Conservation (phyloP, 2,329 filamentous ascomycete genomes). For the Aspergillus jensenii region DNA sequence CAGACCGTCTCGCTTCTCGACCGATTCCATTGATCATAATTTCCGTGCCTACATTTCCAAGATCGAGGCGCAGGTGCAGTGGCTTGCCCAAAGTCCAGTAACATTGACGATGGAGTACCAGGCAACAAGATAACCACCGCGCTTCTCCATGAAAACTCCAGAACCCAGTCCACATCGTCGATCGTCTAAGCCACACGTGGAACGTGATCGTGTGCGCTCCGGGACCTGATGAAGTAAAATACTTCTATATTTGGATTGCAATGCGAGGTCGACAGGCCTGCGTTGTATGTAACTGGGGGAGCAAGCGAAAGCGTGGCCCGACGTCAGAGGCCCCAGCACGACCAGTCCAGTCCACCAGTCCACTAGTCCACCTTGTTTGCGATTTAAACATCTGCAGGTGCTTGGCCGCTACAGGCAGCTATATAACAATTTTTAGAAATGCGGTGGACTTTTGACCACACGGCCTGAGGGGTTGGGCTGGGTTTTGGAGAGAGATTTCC, state of each 20-base stretch:
- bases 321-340: neutral
- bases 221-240: too few relatives aligned
- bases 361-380: neutral
- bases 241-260: neutral
- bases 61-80: too few relatives aligned
- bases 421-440: conserved; percentile 9
- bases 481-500: neutral
- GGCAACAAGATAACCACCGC: neutral
- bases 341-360: neutral
- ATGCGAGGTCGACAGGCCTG: neutral
- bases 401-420: neutral
- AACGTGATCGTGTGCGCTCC: neutral
- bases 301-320: neutral
- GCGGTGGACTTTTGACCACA: neutral
- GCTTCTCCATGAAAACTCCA: neutral
- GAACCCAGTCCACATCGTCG: neutral
- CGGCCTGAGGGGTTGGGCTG: neutral
- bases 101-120: neutral
- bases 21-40: too few relatives aligned
- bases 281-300: too few relatives aligned
- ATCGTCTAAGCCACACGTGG: neutral
- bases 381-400: neutral
- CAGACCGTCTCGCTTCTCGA: too few relatives aligned
- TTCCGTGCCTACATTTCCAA: too few relatives aligned
- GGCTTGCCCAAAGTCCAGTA: too few relatives aligned